Evolutionary conservation across 2,329 filamentous ascomycete genomes (phyloP).

Genomic region (Rhynchosporium secalis): DNA sequence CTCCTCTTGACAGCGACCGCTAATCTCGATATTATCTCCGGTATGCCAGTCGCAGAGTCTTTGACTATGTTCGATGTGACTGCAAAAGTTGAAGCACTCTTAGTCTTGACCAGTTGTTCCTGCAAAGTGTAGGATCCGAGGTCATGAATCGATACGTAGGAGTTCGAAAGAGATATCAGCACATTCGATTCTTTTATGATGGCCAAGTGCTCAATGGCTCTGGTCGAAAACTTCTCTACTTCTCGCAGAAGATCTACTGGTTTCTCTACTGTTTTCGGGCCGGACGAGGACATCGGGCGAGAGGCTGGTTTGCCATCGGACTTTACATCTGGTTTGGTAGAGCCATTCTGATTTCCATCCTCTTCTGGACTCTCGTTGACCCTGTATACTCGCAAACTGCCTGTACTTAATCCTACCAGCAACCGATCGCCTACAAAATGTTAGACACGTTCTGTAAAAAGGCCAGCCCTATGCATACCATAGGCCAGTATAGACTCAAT

Average conservation of each 20-base stretch:
- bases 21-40: conserved; percentile 86
- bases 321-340: conserved; percentile 38
- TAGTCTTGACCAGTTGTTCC: conserved; percentile 77
- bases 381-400: conserved; percentile 85
- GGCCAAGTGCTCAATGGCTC: conserved; percentile 89
- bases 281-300: conserved; percentile 35
- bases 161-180: conserved; percentile 87
- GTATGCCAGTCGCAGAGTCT: conserved; percentile 81
- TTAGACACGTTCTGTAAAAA: conserved; percentile 22
- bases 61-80: conserved; percentile 95
- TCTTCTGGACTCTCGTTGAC: conserved; percentile 67
- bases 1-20: conserved; percentile 92
- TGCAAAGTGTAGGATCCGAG: conserved; percentile 79
- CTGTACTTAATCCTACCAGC: conserved; percentile 88
- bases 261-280: conserved; percentile 67
- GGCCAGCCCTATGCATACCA: conserved; percentile 51
- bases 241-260: conserved; percentile 86
- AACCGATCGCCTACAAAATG: conserved; percentile 71
- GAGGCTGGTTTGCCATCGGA: conserved; percentile 34
- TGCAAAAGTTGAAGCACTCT: conserved; percentile 85
- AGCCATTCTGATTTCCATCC: conserved; percentile 43
- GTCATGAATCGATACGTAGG: conserved; percentile 86
- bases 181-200: conserved; percentile 94
- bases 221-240: conserved; percentile 88
- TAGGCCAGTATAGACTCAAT: conserved; percentile 95